A percentile compares a stretch with the other conserved stretches of the same genome.
Conservation (phyloP, 1,284 basidiomycete species). For the Tylopilus sp. region DNA sequence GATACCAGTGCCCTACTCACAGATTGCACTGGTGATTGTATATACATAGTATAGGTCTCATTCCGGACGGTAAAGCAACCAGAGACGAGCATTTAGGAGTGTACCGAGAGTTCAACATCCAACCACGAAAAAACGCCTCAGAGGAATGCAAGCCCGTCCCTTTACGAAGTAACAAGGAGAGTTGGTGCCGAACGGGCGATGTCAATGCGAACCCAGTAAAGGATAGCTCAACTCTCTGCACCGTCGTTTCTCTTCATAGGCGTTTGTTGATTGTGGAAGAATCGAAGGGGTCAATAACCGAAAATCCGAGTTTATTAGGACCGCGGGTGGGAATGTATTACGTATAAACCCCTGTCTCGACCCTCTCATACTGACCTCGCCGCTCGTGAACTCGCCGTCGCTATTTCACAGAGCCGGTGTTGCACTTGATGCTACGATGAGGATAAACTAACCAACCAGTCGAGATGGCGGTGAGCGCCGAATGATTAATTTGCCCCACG, state of each 20-base stretch:
- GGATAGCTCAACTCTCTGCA: constrained; percentile 45
- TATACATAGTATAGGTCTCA: neutral
- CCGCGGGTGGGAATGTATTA: constrained; percentile 24
- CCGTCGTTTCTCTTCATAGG: constrained; percentile 44
- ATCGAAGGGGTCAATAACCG: constrained; percentile 26
- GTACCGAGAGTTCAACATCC: no score
- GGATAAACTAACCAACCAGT: no score
- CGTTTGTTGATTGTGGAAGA: constrained; percentile 53
- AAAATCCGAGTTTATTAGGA: constrained; percentile 5
- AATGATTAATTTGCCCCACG: no score
- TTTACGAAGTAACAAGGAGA: constrained; percentile 47
- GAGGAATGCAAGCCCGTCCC: constrained; percentile 45
- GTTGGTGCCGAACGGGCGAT: constrained; percentile 49
- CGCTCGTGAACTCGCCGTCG: no score
- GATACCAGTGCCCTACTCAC: constrained; percentile 58
- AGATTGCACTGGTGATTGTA: constrained; percentile 44
- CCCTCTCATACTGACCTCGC: neutral
- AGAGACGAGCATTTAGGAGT: neutral
- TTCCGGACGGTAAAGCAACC: neutral
- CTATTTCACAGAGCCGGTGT: no score
- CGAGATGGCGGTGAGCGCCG: neutral
- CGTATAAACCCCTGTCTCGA: constrained; percentile 2
- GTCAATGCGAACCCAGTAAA: constrained; percentile 37
- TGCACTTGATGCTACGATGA: no score
- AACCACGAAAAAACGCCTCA: constrained; percentile 39